Percentiles rank a stretch among this genome's conserved stretches.
Evolutionary conservation across 306 rosid species (phyloP).

Genomic region (Lathyrus aphaca): DNA sequence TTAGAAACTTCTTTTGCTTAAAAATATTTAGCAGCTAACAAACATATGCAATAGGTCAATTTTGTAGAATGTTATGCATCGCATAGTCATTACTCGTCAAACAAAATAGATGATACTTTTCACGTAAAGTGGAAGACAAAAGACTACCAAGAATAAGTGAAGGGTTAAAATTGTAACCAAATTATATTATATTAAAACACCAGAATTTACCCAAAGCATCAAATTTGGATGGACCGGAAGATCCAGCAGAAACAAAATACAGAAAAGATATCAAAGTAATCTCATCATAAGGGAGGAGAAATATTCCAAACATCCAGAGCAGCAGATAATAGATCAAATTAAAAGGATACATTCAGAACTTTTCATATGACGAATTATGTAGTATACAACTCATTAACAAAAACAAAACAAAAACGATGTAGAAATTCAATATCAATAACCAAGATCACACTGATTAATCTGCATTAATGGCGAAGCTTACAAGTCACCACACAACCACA

Average conservation of each 20-base stretch:
- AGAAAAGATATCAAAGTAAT: slow-evolving; percentile 8
- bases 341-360: slow-evolving; percentile 18
- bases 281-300: slow-evolving; percentile 4
- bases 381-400: slow-evolving; percentile 15
- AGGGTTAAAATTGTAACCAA: slow-evolving; percentile 21
- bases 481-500: slow-evolving; percentile 19
- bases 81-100: not conserved
- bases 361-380: not conserved
- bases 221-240: slow-evolving; percentile 25
- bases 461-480: slow-evolving; percentile 11
- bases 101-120: slow-evolving; percentile 27
- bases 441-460: slow-evolving; percentile 22
- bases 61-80: not conserved
- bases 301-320: slow-evolving; percentile 23
- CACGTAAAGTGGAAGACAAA: slow-evolving; percentile 3
- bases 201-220: slow-evolving; percentile 14
- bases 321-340: slow-evolving; percentile 4
- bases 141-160: slow-evolving; percentile 21
- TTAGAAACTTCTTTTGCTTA: not conserved
- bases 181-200: not conserved
- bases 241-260: not conserved
- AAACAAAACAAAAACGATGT: slow-evolving; percentile 21
- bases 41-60: slow-evolving; percentile 11
- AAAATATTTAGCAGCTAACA: slow-evolving; percentile 9
- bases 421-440: not conserved